Evolutionary conservation across 73 alveolate species (phyloP), one percentile per base, ranked within the genome.

Genomic region (Symbiodinium natans): DNA sequence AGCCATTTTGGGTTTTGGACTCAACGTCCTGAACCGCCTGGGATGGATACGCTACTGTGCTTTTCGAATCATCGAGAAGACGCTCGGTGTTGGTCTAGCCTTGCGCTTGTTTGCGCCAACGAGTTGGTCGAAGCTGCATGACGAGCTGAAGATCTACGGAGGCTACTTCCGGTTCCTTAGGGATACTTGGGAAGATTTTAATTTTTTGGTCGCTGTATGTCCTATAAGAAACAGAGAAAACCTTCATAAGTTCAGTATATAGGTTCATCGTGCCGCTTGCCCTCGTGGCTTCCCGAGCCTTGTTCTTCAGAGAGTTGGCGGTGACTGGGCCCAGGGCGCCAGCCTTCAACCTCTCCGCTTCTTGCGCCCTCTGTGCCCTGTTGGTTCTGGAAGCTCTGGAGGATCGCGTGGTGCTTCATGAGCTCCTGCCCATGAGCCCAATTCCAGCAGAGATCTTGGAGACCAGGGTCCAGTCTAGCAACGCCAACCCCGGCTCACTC

Each of bases 131-230:
- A 77, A 77, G 86, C 86, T 77, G 36, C 86, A 77, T 36, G 86
- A 77, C 40, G 86, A 77, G 52, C 48, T 77, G 52, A 77, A 77
- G 86, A 77, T 77, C 86, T 77, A 77, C 40, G 86, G 42, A 33
- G 93, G 93, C 93, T 85, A 85, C 48, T 43, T 43, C 52, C 77
- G 93, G 3, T n/a, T n/a, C n/a, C n/a, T n/a, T n/a, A n/a, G n/a
- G n/a, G n/a, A n/a, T n/a, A n/a, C n/a, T n/a, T n/a, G n/a, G n/a
- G n/a, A n/a, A n/a, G n/a, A n/a, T n/a, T n/a, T n/a, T n/a, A n/a
- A n/a, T n/a, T n/a, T n/a, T n/a, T n/a, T n/a, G n/a, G n/a, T n/a
- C n/a, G n/a, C n/a, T n/a, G n/a, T n/a, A n/a, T n/a, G n/a, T n/a
- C n/a, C n/a, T n/a, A n/a, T n/a, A n/a, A n/a, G n/a, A n/a, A n/a